A percentile compares a stretch with the other conserved stretches of the same genome.
Conservation (phyloP, 2,329 filamentous ascomycete species). For the Bipolaris oryzae region DNA sequence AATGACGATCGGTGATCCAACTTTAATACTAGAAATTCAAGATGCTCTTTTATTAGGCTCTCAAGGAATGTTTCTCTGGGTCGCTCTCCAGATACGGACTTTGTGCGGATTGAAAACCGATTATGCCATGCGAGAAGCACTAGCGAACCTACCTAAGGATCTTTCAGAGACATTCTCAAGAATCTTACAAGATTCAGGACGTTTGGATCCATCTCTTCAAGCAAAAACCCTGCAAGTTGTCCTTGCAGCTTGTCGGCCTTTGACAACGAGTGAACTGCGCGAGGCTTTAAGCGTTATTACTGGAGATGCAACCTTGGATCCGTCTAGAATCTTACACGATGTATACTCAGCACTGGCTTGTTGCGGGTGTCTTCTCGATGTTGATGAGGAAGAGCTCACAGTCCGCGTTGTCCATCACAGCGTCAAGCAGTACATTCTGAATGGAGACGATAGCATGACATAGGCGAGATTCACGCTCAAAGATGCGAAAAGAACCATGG, state of each 20-base stretch:
- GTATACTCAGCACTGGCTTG: constrained; percentile 23
- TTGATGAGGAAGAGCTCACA: constrained; percentile 35
- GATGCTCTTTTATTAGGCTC: constrained; percentile 28
- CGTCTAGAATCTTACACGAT: constrained; percentile 23
- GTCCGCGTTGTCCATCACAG: constrained; percentile 30
- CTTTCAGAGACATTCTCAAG: constrained; percentile 20
- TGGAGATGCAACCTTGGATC: constrained; percentile 31
- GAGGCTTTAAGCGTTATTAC: constrained; percentile 50
- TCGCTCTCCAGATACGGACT: constrained; percentile 27
- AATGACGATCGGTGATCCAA: constrained; percentile 32
- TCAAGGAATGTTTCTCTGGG: constrained; percentile 39
- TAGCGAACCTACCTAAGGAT: constrained; percentile 24
- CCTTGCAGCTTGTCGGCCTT: constrained; percentile 31
- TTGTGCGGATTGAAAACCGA: constrained; percentile 48
- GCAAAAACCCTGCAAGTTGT: constrained; percentile 44
- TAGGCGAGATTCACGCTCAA: neutral
- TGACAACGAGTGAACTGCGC: constrained; percentile 46
- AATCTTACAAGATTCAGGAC: constrained; percentile 10
- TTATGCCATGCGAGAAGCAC: constrained; percentile 39
- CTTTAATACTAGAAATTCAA: constrained; percentile 34
- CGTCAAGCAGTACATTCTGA: constrained; percentile 26
- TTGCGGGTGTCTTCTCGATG: constrained; percentile 31
- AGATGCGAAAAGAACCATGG: constrained; percentile 18
- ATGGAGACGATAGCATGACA: neutral
- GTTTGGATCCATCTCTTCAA: constrained; percentile 16